Conservation (phyloP, 2,329 filamentous ascomycete species). For the Elsinoe australis region DNA sequence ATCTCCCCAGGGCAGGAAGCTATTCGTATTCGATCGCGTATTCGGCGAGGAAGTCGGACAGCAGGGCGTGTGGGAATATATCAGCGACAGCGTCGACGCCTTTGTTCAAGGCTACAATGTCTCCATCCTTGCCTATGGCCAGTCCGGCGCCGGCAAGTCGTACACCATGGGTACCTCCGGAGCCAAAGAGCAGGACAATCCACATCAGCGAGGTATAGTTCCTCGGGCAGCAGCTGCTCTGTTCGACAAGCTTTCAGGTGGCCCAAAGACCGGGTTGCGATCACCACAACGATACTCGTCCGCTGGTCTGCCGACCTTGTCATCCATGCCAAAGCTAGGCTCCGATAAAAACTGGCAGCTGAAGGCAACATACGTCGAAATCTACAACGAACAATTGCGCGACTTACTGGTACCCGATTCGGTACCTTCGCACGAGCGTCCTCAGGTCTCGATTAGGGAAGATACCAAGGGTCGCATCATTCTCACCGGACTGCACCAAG, state of each 20-base stretch:
- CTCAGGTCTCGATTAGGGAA: constrained; percentile 82
- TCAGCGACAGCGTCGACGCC: constrained; percentile 78
- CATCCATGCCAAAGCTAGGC: constrained; percentile 34
- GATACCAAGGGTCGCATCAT: constrained; percentile 92
- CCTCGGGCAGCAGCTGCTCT: constrained; percentile 78
- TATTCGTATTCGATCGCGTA: constrained; percentile 94
- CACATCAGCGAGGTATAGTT: constrained; percentile 66
- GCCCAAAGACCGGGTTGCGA: constrained; percentile 54
- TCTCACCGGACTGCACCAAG: constrained; percentile 78
- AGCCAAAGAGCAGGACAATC: constrained; percentile 51
- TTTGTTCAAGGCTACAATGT: constrained; percentile 98
- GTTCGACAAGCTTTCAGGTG: constrained; percentile 77
- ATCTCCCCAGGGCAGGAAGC: constrained; percentile 81
- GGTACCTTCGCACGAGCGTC: constrained; percentile 61
- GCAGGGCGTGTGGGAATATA: constrained; percentile 88
- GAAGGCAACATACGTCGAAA: constrained; percentile 69
- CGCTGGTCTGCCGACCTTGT: constrained; percentile 42
- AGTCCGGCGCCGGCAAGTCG: constrained; percentile 95
- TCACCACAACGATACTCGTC: constrained; percentile 72
- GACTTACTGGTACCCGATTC: constrained; percentile 79
- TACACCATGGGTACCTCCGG: constrained; percentile 98
- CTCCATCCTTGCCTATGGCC: constrained; percentile 90
- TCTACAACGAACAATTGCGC: constrained; percentile 93
- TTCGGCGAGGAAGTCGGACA: constrained; percentile 78
- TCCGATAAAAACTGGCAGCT: constrained; percentile 78